Evolutionary conservation across 805 yeast genomes (phyloP).

Genomic region (Debaryomyces tyrocola): DNA sequence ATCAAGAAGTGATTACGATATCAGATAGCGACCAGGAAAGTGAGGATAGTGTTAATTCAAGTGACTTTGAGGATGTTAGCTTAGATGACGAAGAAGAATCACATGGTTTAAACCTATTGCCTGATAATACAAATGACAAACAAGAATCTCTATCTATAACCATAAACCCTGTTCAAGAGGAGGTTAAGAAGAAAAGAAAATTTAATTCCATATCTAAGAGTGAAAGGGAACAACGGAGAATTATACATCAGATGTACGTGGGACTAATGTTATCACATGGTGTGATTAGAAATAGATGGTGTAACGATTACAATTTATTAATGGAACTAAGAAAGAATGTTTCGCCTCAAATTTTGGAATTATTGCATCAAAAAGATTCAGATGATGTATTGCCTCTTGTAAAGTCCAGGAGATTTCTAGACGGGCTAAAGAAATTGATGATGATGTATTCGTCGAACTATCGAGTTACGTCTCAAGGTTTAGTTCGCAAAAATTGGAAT

Average conservation of each 20-base stretch:
- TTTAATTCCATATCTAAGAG: constrained; percentile 47
- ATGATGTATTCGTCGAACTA: constrained; percentile 58
- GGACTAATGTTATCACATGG: constrained; percentile 67
- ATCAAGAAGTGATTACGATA: background rate
- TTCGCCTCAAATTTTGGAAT: constrained; percentile 45
- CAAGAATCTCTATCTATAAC: constrained; percentile 9
- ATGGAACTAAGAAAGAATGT: constrained; percentile 43
- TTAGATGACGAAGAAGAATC: constrained; percentile 7
- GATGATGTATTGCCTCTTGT: constrained; percentile 29
- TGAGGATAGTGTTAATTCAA: constrained; percentile 33
- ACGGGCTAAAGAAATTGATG: constrained; percentile 71
- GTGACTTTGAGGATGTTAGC: constrained; percentile 32
- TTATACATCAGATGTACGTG: constrained; percentile 59
- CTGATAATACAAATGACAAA: constrained; percentile 4
- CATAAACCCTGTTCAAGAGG: constrained; percentile 15
- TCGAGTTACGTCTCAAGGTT: constrained; percentile 43
- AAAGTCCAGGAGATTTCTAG: constrained; percentile 67
- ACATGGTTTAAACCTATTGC: background rate
- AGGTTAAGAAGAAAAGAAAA: constrained; percentile 22
- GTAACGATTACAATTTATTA: constrained; percentile 49
- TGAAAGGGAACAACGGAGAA: constrained; percentile 53
- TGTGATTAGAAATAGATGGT: constrained; percentile 70
- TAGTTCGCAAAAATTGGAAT: constrained; percentile 37
- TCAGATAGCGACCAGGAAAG: constrained; percentile 27
- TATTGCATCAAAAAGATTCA: constrained; percentile 34